phyloP scores from a whole-genome alignment of 192 early-diverging fungal species.

The Mortierella hygrophila region DNA sequence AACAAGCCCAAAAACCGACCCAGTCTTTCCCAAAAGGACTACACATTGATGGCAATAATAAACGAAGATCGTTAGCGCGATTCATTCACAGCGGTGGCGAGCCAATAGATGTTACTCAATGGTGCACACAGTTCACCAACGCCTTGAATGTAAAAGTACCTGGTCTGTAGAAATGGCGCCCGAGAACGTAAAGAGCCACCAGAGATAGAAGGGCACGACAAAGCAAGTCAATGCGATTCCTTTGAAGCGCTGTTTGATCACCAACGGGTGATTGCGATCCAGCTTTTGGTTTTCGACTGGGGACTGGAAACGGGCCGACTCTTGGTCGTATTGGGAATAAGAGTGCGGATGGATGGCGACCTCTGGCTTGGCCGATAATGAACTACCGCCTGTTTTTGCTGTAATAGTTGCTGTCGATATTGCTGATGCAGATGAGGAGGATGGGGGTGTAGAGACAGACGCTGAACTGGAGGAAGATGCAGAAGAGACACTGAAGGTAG shows the following conservation, averaged over 20 bases:
- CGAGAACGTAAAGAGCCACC: constrained; percentile 36
- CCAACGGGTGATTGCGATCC: constrained; percentile 66
- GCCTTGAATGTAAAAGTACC: constrained; percentile 13
- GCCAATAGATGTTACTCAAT: not conserved
- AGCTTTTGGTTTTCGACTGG: constrained; percentile 15
- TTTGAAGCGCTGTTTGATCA: constrained; percentile 67
- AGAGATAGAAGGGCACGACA: constrained; percentile 53
- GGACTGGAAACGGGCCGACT: not conserved
- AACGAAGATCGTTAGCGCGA: not conserved
- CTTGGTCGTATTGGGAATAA: constrained; percentile 3
- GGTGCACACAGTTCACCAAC: not conserved
- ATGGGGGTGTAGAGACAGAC: constrained; percentile 1
- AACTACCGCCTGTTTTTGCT: not conserved
- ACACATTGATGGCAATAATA: not conserved
- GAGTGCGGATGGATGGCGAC: constrained; percentile 4
- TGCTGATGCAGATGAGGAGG: constrained; percentile 3
- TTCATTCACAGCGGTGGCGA: too few relatives aligned
- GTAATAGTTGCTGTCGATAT: not conserved
- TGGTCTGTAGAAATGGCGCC: constrained; percentile 24
- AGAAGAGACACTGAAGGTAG: not conserved
- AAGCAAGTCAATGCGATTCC: constrained; percentile 60
- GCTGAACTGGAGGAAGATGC: not conserved
- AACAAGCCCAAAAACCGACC: constrained; percentile 22
- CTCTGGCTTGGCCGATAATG: constrained; percentile 20
- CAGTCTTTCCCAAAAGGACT: constrained; percentile 32